phyloP scores from a whole-genome alignment of 495 filamentous ascomycete species.

The Tuber umbilicatum region DNA sequence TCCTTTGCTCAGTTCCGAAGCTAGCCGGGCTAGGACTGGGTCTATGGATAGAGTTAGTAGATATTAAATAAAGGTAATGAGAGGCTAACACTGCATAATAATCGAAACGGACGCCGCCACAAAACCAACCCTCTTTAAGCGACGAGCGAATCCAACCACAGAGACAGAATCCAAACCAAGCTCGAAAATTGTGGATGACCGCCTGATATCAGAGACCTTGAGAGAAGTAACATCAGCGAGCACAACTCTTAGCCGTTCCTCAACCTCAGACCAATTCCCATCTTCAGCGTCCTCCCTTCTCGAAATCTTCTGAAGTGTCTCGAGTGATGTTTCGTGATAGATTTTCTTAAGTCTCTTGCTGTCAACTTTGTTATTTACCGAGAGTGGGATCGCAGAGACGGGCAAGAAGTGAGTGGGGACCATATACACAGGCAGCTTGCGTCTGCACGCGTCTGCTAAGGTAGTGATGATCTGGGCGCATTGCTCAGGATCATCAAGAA shows the following conservation, averaged over 20 bases:
- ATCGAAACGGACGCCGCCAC: constrained; percentile 53
- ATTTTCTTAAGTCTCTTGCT: constrained; percentile 54
- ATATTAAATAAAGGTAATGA: neutral
- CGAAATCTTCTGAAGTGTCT: constrained; percentile 53
- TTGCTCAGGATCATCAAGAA: constrained; percentile 39
- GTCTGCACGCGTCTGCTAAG: constrained; percentile 52
- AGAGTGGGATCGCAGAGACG: constrained; percentile 58
- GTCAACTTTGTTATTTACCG: constrained; percentile 69
- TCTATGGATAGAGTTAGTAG: constrained; percentile 43
- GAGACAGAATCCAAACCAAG: constrained; percentile 78
- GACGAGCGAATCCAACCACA: constrained; percentile 55
- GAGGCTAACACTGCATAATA: constrained; percentile 55
- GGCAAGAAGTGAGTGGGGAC: constrained; percentile 66
- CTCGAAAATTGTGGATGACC: constrained; percentile 65
- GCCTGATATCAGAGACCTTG: constrained; percentile 46
- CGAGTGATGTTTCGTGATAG: constrained; percentile 52
- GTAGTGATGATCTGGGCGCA: constrained; percentile 26
- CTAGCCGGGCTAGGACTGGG: constrained; percentile 49
- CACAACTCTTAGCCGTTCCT: constrained; percentile 48
- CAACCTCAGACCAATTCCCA: constrained; percentile 44
- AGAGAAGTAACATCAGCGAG: constrained; percentile 50
- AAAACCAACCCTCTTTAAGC: constrained; percentile 47
- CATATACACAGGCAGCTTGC: constrained; percentile 65
- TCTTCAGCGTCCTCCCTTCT: constrained; percentile 37
- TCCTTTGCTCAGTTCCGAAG: constrained; percentile 38